Percentiles rank a stretch among this genome's conserved stretches.
Conservation (phyloP, 345 rosid species). For the Populus davidiana region DNA sequence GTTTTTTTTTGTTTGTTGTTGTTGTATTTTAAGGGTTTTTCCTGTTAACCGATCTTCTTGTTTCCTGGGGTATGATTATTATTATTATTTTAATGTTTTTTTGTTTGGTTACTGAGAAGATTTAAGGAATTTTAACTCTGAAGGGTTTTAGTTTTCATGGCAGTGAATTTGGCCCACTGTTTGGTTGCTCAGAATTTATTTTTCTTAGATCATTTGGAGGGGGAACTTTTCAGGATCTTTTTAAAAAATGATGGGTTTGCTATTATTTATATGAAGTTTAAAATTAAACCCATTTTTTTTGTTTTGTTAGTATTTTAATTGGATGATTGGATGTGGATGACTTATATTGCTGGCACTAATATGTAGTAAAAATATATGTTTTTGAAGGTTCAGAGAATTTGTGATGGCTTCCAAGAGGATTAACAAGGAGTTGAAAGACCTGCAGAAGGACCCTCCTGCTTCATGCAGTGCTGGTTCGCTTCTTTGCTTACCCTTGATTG, state of each 20-base stretch:
- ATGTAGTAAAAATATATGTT: neutral
- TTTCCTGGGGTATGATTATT: neutral
- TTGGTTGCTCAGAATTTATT: neutral
- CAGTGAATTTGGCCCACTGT: neutral
- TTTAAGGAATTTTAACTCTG: neutral
- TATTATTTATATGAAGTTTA: neutral
- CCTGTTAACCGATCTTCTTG: neutral
- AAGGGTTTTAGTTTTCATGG: neutral
- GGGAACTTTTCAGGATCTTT: neutral
- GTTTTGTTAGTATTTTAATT: neutral
- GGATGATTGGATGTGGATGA: neutral
- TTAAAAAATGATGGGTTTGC: neutral
- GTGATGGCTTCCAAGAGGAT: slow-evolving; percentile 63
- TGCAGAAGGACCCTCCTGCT: slow-evolving; percentile 72
- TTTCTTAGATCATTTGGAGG: neutral
- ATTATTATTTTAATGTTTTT: neutral
- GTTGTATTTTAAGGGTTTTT: too few species aligned
- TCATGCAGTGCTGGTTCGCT: slow-evolving; percentile 70
- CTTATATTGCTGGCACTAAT: neutral
- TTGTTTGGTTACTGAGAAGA: slow-evolving; percentile 5
- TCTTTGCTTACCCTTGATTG: slow-evolving; percentile 1
- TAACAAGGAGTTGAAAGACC: slow-evolving; percentile 69
- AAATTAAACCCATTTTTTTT: neutral
- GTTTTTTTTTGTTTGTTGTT: too few species aligned
- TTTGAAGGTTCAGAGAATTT: slow-evolving; percentile 6